A percentile compares a stretch with the other conserved stretches of the same genome.
Evolutionary conservation across 2,329 filamentous ascomycete genomes (phyloP).

Genomic region (Neoarthrinium moseri): DNA sequence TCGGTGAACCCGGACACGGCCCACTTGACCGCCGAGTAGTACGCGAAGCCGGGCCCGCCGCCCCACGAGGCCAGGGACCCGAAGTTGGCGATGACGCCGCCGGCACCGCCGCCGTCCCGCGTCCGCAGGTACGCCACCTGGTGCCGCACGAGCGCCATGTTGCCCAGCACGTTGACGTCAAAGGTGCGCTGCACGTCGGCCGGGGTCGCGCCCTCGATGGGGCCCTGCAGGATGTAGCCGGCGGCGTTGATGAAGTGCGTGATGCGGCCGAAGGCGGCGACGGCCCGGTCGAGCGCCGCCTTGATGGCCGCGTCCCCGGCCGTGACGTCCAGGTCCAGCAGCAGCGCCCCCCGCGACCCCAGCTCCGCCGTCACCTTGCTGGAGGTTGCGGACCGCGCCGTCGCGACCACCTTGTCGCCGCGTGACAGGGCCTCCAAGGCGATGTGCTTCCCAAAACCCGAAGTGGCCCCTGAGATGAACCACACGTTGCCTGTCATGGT

Average conservation of each 20-base stretch:
- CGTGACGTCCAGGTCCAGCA: conserved; percentile 47
- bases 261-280: conserved; percentile 35
- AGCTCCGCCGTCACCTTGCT: not conserved
- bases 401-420: conserved; percentile 51
- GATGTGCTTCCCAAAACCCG: conserved; percentile 48
- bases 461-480: conserved; percentile 53
- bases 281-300: conserved; percentile 29
- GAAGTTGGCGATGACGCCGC: conserved; percentile 39
- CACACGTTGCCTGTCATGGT: conserved; percentile 35
- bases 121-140: conserved; percentile 36
- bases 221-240: conserved; percentile 41
- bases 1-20: conserved; percentile 37
- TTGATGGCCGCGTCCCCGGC: conserved; percentile 33
- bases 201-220: conserved; percentile 37
- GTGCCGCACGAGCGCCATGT: conserved; percentile 34
- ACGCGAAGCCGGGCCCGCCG: conserved; percentile 23
- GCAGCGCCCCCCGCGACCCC: conserved; percentile 31
- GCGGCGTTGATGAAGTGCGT: conserved; percentile 50
- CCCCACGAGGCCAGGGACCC: conserved; percentile 37
- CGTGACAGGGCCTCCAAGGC: conserved; percentile 39
- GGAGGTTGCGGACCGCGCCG: conserved; percentile 34
- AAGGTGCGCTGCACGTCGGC: conserved; percentile 27
- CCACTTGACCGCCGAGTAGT: conserved; percentile 40
- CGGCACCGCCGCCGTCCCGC: conserved; percentile 23
- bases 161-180: conserved; percentile 40